Base-by-base conservation (phyloP, 2,329 filamentous ascomycete species). In the Colletotrichum brevisporum region DNA sequence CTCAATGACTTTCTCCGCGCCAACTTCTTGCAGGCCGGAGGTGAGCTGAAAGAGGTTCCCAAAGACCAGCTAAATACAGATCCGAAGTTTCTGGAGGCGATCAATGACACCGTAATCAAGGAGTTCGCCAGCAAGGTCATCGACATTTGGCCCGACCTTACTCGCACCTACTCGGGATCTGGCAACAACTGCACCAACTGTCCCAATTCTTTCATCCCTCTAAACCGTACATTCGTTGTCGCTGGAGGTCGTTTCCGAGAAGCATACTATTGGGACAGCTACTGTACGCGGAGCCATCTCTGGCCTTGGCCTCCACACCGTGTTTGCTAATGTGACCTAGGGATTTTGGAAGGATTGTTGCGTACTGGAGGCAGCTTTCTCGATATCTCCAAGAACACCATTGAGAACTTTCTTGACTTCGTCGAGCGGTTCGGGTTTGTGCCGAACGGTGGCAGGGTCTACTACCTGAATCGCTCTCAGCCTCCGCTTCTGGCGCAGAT, bases 221-320 rank as follows among this genome's bases (percentile, higher is more conserved):
- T 92, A 68, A 91, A 90, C 74, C 86, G 88, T 66, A 90, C 89
- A 3, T 92, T 92, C 74, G 89, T 92, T n/a, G 86, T 92, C 16
- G 90, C 90, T 4, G 90, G 90, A 13, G 90, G 90, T n/a, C 88
- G 90, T 36, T 92, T 92, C 82, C 84, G 90, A 41, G 90, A 92
- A 78, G 85, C 89, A 2, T 92, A 92, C 75, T 92, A 92, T 77
- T 92, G 90, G 90, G 90, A 92, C 76, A 90, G 88, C 39, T 92
- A 87, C 80, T 72, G 70, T 64, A 26, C 15, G 48, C 15, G 15
- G 16, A 4, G 24, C 10, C 10, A 24, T 41, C 53, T 26, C 21
- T 12, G 10, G 5, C 16, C 41, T 91, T 48, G 60, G 31, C 31
- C 31, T 36, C 31, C 8, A 10, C 31, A 36, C 10, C 31, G 5